A percentile compares a stretch with the other conserved stretches of the same genome.
phyloP scores from a whole-genome alignment of 2,329 filamentous ascomycete species.

The Colletotrichum caudatum region DNA sequence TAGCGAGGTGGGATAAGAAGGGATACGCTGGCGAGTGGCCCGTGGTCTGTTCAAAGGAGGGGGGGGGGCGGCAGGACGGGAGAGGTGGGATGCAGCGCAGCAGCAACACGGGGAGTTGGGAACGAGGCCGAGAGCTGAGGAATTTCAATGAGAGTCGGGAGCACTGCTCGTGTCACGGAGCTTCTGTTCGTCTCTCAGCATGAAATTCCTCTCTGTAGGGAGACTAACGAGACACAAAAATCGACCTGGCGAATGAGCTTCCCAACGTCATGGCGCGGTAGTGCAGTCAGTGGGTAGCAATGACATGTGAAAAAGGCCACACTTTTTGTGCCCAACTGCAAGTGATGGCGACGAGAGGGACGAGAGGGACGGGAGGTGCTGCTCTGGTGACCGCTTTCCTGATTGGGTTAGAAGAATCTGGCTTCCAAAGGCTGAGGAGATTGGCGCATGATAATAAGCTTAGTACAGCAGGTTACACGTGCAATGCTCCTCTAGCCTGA shows the following conservation, averaged over 20 bases:
- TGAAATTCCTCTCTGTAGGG: conserved; percentile 22
- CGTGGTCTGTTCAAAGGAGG: not conserved
- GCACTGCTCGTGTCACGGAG: conserved; percentile 13
- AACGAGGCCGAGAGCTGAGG: not conserved
- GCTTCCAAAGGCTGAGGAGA: too few relatives aligned
- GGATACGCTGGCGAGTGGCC: conserved; percentile 23
- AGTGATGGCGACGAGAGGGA: not conserved
- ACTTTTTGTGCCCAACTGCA: conserved; percentile 6
- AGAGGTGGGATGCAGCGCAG: not conserved
- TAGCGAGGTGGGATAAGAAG: not conserved
- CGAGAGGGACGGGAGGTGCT: not conserved
- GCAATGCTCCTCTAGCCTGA: not conserved
- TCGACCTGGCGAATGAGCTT: conserved; percentile 39
- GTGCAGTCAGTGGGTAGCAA: not conserved
- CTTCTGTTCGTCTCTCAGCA: conserved; percentile 5
- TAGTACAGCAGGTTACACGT: too few relatives aligned
- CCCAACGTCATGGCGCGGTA: conserved; percentile 36
- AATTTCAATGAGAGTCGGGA: conserved; percentile 13
- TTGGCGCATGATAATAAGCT: not conserved
- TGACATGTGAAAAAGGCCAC: conserved; percentile 40
- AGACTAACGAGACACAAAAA: conserved; percentile 31
- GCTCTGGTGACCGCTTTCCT: not conserved
- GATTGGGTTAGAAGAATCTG: not conserved
- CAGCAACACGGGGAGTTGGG: conserved; percentile 1
- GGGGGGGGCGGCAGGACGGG: not conserved